Conservation (phyloP, 163 green algal species). For the Prototheca wickerhamii region DNA sequence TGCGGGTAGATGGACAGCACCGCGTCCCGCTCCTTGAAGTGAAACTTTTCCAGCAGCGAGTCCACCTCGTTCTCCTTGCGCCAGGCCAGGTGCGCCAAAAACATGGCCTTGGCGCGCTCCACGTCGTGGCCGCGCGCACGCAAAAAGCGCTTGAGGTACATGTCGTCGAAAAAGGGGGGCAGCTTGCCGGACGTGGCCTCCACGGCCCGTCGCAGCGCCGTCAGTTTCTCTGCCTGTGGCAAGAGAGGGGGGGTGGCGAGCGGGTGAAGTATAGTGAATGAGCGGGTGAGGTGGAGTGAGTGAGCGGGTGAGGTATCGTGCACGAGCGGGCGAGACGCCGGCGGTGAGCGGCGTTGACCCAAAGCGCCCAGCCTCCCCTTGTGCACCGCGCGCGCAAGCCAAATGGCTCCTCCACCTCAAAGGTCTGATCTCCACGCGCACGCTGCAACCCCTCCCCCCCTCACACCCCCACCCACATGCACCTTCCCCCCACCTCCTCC, state of each 20-base stretch:
- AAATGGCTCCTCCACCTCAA: too few relatives aligned
- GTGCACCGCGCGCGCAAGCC: too few relatives aligned
- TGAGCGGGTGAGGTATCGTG: neutral
- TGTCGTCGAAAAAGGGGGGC: conserved; percentile 45
- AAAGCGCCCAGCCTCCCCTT: too few relatives aligned
- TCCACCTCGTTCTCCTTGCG: conserved; percentile 60
- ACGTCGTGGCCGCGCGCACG: conserved; percentile 77
- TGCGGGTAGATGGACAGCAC: conserved; percentile 80
- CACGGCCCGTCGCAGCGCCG: neutral
- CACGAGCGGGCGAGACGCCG: neutral
- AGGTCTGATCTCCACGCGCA: neutral
- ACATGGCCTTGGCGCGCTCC: conserved; percentile 70
- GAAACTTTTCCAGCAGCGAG: conserved; percentile 72
- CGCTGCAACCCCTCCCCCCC: neutral
- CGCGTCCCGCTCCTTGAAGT: conserved; percentile 70
- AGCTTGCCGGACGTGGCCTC: conserved; percentile 13
- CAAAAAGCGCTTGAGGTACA: conserved; percentile 75
- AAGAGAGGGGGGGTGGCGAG: neutral
- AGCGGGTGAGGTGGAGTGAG: neutral
- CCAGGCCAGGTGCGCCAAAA: conserved; percentile 63
- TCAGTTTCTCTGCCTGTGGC: neutral
- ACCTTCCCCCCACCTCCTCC: conserved; percentile 20
- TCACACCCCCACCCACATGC: too few relatives aligned
- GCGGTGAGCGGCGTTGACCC: neutral
- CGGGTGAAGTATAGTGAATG: too few relatives aligned